phyloP scores from a whole-genome alignment of 192 early-diverging fungal species.

The Coemansia sp. region DNA sequence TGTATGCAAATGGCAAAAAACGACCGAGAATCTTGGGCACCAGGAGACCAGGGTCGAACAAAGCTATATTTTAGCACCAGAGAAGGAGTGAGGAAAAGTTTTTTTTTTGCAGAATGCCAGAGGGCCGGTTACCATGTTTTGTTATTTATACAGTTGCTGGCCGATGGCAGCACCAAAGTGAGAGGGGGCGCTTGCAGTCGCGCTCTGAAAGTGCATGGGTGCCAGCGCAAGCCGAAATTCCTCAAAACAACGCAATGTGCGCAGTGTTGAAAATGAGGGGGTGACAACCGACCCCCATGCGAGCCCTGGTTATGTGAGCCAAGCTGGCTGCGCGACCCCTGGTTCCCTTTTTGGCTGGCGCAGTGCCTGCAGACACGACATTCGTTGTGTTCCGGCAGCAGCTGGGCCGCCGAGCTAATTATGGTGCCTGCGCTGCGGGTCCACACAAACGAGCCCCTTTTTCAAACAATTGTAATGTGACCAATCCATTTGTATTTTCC shows the following conservation, averaged over 20 bases:
- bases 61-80: not conserved
- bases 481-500: not conserved
- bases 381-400: not conserved
- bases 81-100: not conserved
- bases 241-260: not conserved
- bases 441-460: not conserved
- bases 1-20: not conserved
- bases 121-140: not conserved
- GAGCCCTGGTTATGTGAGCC: not conserved
- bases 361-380: not conserved
- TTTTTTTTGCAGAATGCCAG: not conserved
- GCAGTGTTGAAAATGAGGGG: not conserved
- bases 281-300: not conserved
- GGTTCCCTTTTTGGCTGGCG: not conserved
- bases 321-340: not conserved
- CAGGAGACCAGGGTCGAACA: not conserved
- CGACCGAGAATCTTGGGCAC: not conserved
- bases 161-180: not conserved
- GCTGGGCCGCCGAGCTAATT: not conserved
- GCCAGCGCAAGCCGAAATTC: not conserved
- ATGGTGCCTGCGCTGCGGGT: slow-evolving; percentile 4
- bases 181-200: not conserved
- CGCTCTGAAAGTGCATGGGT: not conserved
- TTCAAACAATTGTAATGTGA: not conserved
- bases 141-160: not conserved